phyloP scores from a whole-genome alignment of 108 stramenopile species.

The Cylindrotheca fusiformis region DNA sequence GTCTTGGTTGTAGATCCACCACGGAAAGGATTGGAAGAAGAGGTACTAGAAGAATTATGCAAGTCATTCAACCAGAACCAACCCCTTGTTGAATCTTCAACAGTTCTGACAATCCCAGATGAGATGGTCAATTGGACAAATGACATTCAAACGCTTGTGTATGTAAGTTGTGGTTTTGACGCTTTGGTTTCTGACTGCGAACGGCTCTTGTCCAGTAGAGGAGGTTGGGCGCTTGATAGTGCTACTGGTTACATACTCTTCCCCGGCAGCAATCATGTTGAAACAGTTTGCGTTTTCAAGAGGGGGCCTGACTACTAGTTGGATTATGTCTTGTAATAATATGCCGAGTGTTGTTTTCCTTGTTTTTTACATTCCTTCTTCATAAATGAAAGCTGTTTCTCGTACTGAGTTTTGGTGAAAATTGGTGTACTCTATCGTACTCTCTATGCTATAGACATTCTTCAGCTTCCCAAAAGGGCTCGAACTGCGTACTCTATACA shows the following conservation, averaged over 20 bases:
- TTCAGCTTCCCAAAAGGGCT: no score
- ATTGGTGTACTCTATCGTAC: no score
- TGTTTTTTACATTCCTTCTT: no score
- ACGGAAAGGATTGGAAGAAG: constrained; percentile 83
- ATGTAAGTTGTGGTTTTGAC: constrained; percentile 97
- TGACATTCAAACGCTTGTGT: constrained; percentile 83
- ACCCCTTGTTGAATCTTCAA: constrained; percentile 55
- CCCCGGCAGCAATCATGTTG: constrained; percentile 95
- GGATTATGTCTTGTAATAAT: background rate
- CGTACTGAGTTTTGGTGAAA: no score
- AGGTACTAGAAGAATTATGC: constrained; percentile 79
- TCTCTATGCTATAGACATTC: no score
- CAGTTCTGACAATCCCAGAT: constrained; percentile 43
- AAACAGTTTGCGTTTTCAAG: constrained; percentile 89
- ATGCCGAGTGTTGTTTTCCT: no score
- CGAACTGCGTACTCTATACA: no score
- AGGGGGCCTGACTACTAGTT: no score
- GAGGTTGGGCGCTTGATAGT: constrained; percentile 86
- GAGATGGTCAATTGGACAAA: constrained; percentile 70
- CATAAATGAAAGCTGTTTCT: no score
- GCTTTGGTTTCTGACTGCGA: constrained; percentile 92
- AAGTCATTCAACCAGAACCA: constrained; percentile 68
- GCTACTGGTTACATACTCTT: constrained; percentile 94
- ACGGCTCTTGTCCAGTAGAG: constrained; percentile 56
- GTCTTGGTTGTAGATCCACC: constrained; percentile 96